Percentiles rank a stretch among this genome's conserved stretches.
These are phyloP conservation scores for Porodaedalea pini DNA, from an alignment of 1,284 basidiomycete species.

Conservation along the genomic window DNA sequence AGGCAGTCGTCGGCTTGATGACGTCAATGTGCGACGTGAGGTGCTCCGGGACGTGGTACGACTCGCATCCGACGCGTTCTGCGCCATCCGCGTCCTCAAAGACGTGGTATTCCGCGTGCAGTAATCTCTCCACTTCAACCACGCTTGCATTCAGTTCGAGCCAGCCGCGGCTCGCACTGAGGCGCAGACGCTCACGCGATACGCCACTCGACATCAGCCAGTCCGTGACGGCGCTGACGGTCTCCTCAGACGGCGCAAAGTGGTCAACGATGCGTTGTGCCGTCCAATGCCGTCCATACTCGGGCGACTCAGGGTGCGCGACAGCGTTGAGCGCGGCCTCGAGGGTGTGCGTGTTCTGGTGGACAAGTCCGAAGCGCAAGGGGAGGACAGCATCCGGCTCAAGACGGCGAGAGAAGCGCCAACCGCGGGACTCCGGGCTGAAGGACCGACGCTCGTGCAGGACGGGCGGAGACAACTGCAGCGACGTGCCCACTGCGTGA, in stretches of 20 bases:
- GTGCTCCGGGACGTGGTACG: constrained; percentile 38
- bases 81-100: constrained; percentile 38
- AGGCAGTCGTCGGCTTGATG: constrained; percentile 44
- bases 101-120: constrained; percentile 37
- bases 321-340: constrained; percentile 36
- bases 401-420: constrained; percentile 17
- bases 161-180: constrained; percentile 39
- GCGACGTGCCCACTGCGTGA: neutral
- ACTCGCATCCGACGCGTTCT: constrained; percentile 34
- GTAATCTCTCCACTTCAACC: constrained; percentile 38
- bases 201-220: constrained; percentile 41
- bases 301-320: constrained; percentile 35
- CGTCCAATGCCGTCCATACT: constrained; percentile 38
- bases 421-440: constrained; percentile 13
- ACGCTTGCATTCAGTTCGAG: constrained; percentile 38
- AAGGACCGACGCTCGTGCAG: constrained; percentile 18
- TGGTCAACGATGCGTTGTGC: constrained; percentile 33
- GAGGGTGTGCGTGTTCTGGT: constrained; percentile 35
- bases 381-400: constrained; percentile 17
- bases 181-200: constrained; percentile 28
- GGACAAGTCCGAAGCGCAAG: constrained; percentile 35
- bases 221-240: constrained; percentile 33
- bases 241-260: constrained; percentile 38
- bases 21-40: constrained; percentile 41
- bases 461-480: constrained; percentile 17